These are phyloP conservation scores for Fusarium goolgardi DNA, from an alignment of 2,329 filamentous ascomycete species.

Conservation along the genomic window DNA sequence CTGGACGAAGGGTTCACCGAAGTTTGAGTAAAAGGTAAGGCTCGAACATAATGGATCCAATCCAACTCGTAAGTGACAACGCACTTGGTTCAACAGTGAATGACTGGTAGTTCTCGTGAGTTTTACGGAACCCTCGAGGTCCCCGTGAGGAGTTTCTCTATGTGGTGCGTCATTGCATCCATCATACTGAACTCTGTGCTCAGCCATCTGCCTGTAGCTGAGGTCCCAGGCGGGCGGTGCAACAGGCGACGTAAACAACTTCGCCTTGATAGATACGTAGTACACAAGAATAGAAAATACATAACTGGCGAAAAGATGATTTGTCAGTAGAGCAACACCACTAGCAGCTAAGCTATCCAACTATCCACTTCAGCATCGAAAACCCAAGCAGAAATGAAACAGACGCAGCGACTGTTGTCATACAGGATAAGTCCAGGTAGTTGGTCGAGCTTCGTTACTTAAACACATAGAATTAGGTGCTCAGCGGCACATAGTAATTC, in stretches of 20 bases:
- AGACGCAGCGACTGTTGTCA: too few species aligned
- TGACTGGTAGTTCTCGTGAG: not conserved
- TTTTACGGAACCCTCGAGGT: slow-evolving; percentile 9
- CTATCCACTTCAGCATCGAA: not conserved
- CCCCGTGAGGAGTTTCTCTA: slow-evolving; percentile 5
- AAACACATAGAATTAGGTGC: not conserved
- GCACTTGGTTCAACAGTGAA: not conserved
- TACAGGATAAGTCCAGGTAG: slow-evolving; percentile 11
- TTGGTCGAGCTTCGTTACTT: not conserved
- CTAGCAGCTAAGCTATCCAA: not conserved
- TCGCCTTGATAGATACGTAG: not conserved
- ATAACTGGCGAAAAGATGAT: not conserved
- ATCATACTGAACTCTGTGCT: not conserved
- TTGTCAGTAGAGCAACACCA: not conserved
- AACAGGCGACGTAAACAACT: slow-evolving; percentile 13
- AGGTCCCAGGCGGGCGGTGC: slow-evolving; percentile 28
- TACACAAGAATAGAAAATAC: slow-evolving; percentile 5
- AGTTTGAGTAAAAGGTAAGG: slow-evolving; percentile 2
- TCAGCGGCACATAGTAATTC: not conserved
- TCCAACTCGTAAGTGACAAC: slow-evolving; percentile 3
- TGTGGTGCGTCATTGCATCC: slow-evolving; percentile 17
- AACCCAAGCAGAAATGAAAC: not conserved
- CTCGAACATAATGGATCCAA: slow-evolving; percentile 4
- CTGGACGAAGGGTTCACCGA: slow-evolving; percentile 14
- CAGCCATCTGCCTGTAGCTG: slow-evolving; percentile 24